Percentiles rank a stretch among this genome's conserved stretches.
Evolutionary conservation across 169 alveolate genomes (phyloP).

Genomic region (Plasmodium gallinaceum): DNA sequence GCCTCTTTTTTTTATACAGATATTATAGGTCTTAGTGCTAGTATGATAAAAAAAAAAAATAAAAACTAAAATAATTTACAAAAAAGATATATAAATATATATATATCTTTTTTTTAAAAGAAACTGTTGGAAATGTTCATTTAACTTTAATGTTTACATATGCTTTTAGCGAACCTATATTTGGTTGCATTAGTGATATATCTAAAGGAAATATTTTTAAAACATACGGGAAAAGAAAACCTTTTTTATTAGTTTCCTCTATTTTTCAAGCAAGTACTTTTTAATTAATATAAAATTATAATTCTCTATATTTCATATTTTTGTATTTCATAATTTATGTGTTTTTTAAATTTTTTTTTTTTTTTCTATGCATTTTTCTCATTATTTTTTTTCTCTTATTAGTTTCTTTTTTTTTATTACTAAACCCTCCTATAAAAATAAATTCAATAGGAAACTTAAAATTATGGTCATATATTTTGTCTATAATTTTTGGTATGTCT

Average conservation of each 20-base stretch:
- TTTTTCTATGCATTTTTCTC: background rate
- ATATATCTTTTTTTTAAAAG: background rate
- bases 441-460: background rate
- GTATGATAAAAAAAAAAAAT: background rate
- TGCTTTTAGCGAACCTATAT: background rate
- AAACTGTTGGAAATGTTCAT: background rate
- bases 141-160: conserved; percentile 2
- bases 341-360: no score
- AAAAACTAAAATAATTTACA: background rate
- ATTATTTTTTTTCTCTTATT: background rate
- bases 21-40: background rate
- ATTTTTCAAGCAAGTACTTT: background rate
- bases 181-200: conserved; percentile 3
- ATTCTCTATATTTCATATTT: no score
- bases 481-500: conserved; percentile 2
- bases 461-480: conserved; percentile 5
- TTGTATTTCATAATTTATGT: no score
- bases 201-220: background rate
- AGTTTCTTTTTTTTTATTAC: background rate
- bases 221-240: background rate
- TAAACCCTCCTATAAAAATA: background rate
- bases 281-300: background rate
- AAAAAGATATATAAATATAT: background rate
- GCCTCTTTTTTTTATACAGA: background rate
- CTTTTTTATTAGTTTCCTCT: conserved; percentile 1